Percentiles rank a stretch among this genome's conserved stretches.
Conservation (phyloP, 495 filamentous ascomycete species). For the Tuber aestivum region DNA sequence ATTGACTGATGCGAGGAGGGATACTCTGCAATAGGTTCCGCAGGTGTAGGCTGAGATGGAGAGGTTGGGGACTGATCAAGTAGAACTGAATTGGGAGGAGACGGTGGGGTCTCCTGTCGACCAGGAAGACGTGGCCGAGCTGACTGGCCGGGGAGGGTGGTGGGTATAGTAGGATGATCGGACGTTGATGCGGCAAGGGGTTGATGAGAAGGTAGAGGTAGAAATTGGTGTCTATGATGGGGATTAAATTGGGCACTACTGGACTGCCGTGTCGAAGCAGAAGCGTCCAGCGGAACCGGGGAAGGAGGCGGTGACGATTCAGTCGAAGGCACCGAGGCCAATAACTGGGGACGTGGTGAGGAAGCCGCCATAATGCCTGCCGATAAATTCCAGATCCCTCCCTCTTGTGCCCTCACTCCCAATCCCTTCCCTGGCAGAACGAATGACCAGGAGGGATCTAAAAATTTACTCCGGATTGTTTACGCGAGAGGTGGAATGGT, state of each 20-base stretch:
- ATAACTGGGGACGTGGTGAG: slow-evolving; percentile 24
- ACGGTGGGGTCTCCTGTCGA: slow-evolving; percentile 40
- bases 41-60: slow-evolving; percentile 4
- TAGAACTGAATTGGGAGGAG: slow-evolving; percentile 38
- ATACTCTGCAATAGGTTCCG: slow-evolving; percentile 6
- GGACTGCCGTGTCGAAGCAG: slow-evolving; percentile 12
- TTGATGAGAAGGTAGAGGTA: slow-evolving; percentile 10
- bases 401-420: slow-evolving; percentile 10
- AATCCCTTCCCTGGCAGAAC: not conserved
- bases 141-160: slow-evolving; percentile 8
- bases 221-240: slow-evolving; percentile 3
- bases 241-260: slow-evolving; percentile 16
- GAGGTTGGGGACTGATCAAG: slow-evolving; percentile 28
- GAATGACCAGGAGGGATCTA: not conserved
- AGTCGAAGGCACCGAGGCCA: slow-evolving; percentile 31
- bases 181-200: slow-evolving; percentile 5
- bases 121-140: slow-evolving; percentile 34
- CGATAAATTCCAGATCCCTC: slow-evolving; percentile 14
- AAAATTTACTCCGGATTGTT: not conserved
- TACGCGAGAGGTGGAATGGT: not conserved
- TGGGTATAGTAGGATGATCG: slow-evolving; percentile 25
- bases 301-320: slow-evolving; percentile 41
- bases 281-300: slow-evolving; percentile 19
- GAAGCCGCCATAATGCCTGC: slow-evolving; percentile 22
- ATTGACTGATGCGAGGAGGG: slow-evolving; percentile 12